Base-by-base conservation (phyloP, 768 basidiomycete species). In the Chalciporus piperatus region DNA sequence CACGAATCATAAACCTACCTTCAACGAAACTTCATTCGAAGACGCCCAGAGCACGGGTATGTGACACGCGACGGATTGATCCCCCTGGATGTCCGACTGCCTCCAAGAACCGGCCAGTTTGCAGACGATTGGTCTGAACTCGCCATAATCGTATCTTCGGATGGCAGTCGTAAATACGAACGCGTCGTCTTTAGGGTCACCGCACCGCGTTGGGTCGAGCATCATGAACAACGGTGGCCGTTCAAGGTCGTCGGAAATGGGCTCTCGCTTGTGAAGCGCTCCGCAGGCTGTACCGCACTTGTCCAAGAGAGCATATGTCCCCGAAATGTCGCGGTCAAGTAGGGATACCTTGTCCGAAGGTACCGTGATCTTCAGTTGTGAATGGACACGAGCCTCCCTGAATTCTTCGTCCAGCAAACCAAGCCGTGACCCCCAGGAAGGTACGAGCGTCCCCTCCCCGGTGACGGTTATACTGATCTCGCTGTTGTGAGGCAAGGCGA, bases 201-300 rank as follows among this genome's bases (percentile, higher is more conserved):
- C 92, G 47, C 76, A 81, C 1, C 93, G 82, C 30, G 87, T 84
- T 13, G 94, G 92, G 63, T 97, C 92, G 59, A 97, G 81, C 59
- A 97, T 78, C 74, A 91, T 74, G 72, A 82, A 73, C 11, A 97
- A 64, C 0, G 86, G 80, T 0, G 87, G 84, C 25, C 82, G 69
- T 7, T 69, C 62, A 3, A 48, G 58, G n/a, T 83, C 81, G n/a
- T 72, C 74, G 0, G 66, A 48, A 10, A 68, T 67, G 14, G 66
- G 45, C 20, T 75, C 63, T 56, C 80, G 85, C 68, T 81, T 84
- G 70, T 96, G 92, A 42, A 98, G 74, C 19, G 88, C 87, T 22
- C 80, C 78, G 63, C 89, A 92, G 8, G 95, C 92, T 2, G 91
- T 92, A 7, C 94, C 93, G 51, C 95, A 98, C 64, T 85, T 87